phyloP scores from a whole-genome alignment of 1,139 yeast genomes.

The Sugiyamaella novakii region DNA sequence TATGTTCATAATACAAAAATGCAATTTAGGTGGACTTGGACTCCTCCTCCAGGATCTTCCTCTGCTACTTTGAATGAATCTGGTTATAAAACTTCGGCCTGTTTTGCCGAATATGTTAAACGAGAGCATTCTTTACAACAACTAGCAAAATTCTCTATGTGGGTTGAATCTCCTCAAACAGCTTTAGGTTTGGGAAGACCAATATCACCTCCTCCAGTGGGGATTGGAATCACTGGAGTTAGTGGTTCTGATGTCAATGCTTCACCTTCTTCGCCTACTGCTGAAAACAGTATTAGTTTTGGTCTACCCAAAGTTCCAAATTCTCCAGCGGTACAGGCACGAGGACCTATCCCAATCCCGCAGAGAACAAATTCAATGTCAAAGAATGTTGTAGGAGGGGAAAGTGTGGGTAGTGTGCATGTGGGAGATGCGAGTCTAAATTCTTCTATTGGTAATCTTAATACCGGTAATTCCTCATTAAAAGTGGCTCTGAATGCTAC shows the following conservation, averaged over 20 bases:
- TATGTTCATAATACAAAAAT: slow-evolving; percentile 16
- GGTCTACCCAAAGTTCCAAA: neutral
- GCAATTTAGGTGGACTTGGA: slow-evolving; percentile 41
- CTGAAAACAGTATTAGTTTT: neutral
- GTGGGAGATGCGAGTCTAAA: neutral
- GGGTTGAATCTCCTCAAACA: slow-evolving; percentile 33
- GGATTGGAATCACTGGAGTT: slow-evolving; percentile 9
- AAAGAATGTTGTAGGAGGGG: neutral
- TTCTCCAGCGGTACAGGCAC: neutral
- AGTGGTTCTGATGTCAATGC: neutral
- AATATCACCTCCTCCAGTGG: slow-evolving; percentile 12
- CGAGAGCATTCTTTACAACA: slow-evolving; percentile 41
- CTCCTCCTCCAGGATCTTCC: slow-evolving; percentile 27
- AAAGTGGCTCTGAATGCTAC: slow-evolving; percentile 4
- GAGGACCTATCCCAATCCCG: slow-evolving; percentile 11
- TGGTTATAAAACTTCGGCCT: slow-evolving; percentile 34
- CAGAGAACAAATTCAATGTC: neutral
- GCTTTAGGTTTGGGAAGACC: slow-evolving; percentile 6
- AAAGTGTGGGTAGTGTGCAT: neutral
- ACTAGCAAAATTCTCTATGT: slow-evolving; percentile 41
- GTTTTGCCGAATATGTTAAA: slow-evolving; percentile 47
- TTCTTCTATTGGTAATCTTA: neutral
- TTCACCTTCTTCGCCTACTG: slow-evolving; percentile 6
- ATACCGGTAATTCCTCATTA: neutral
- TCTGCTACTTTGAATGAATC: slow-evolving; percentile 14